A percentile compares a stretch with the other conserved stretches of the same genome.
These are phyloP conservation scores for Vicia sativa DNA, from an alignment of 306 rosid genomes.

Conservation along the genomic window DNA sequence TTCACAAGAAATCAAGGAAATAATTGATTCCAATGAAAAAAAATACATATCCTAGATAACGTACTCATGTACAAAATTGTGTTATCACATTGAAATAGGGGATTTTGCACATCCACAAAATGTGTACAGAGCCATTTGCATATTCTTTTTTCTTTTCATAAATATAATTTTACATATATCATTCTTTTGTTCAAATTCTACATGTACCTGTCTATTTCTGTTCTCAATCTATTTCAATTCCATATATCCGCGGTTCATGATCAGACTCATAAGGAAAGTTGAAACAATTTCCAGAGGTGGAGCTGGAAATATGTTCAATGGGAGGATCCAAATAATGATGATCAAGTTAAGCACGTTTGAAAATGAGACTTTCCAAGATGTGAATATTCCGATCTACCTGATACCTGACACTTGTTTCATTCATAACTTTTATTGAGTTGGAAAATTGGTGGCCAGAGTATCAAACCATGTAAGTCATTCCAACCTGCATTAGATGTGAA, in stretches of 20 bases:
- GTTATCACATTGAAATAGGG: slow-evolving; percentile 12
- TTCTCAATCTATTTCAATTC: slow-evolving; percentile 29
- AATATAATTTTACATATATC: slow-evolving; percentile 12
- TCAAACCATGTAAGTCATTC: slow-evolving; percentile 97
- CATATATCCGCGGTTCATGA: slow-evolving; percentile 31
- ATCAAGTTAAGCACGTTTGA: slow-evolving; percentile 16
- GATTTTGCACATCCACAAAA: slow-evolving; percentile 28
- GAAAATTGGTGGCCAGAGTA: slow-evolving; percentile 65
- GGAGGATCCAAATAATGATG: slow-evolving; percentile 27
- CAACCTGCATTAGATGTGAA: slow-evolving; percentile 92
- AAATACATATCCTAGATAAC: neutral
- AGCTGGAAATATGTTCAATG: slow-evolving; percentile 25
- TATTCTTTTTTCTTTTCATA: neutral
- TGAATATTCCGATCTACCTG: slow-evolving; percentile 18
- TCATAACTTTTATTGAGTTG: slow-evolving; percentile 6
- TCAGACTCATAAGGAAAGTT: slow-evolving; percentile 14
- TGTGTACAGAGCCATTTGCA: slow-evolving; percentile 18
- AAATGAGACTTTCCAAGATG: slow-evolving; percentile 25
- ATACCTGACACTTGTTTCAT: slow-evolving; percentile 22
- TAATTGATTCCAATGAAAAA: neutral
- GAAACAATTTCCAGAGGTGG: slow-evolving; percentile 23
- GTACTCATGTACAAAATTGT: slow-evolving; percentile 4
- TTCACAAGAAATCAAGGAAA: slow-evolving; percentile 19
- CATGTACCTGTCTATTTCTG: slow-evolving; percentile 24
- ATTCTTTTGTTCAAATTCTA: slow-evolving; percentile 7